A percentile compares a stretch with the other conserved stretches of the same genome.
phyloP scores from a whole-genome alignment of 2,329 filamentous ascomycete species.

The Colletotrichum kahawae region DNA sequence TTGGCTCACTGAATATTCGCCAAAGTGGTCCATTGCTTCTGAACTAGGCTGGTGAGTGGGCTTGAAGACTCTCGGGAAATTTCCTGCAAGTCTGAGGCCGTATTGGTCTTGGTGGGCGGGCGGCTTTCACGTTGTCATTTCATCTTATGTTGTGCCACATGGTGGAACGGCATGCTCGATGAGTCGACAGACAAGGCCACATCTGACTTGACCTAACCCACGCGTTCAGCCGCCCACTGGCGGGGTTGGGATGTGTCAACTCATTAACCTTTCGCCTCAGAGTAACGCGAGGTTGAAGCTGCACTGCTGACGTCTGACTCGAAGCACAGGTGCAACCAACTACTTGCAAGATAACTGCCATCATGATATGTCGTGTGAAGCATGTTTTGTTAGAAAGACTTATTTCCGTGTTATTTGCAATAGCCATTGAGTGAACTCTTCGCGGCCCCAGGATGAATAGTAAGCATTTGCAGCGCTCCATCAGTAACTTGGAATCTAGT shows the following conservation, averaged over 20 bases:
- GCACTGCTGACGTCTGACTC: neutral
- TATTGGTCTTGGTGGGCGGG: neutral
- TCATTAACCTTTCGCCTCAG: slow-evolving; percentile 1
- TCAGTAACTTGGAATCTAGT: neutral
- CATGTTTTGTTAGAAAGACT: neutral
- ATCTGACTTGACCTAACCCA: neutral
- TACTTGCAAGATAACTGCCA: neutral
- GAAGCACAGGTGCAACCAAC: neutral
- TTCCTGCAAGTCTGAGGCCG: neutral
- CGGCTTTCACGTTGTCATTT: neutral
- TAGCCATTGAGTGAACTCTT: neutral
- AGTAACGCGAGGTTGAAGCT: neutral
- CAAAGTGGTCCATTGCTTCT: neutral
- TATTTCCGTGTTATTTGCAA: neutral
- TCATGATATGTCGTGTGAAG: neutral
- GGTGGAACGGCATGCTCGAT: neutral
- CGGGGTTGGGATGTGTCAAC: neutral
- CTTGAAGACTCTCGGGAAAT: neutral
- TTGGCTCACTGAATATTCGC: neutral
- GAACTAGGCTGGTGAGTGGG: neutral
- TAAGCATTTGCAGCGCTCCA: neutral
- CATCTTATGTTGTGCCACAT: neutral
- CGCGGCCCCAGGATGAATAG: neutral
- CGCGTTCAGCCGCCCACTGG: neutral
- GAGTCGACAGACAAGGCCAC: neutral